A percentile compares a stretch with the other conserved stretches of the same genome.
Conservation (phyloP, 176 grass and related monocot genomes). For the Hordeum marinum region DNA sequence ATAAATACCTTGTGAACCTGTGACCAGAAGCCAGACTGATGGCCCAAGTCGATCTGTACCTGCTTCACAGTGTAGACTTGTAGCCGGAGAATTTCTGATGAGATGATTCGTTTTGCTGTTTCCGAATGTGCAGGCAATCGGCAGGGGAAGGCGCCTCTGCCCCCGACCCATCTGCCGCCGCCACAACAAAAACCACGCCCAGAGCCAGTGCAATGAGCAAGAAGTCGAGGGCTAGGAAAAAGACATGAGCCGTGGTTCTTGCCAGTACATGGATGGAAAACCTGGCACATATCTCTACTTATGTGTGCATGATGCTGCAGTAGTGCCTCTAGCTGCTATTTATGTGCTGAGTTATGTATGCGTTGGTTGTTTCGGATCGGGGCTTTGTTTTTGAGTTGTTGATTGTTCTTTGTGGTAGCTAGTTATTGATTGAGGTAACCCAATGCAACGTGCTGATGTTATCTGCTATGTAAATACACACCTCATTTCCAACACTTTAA, state of each 20-base stretch:
- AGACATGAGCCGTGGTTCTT: neutral
- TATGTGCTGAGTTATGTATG: neutral
- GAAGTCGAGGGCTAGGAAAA: conserved; percentile 10
- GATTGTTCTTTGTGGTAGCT: too few relatives aligned
- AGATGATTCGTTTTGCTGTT: neutral
- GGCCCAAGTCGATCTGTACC: neutral
- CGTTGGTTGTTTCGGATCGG: neutral
- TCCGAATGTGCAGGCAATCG: neutral
- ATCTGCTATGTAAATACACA: neutral
- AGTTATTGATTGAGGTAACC: too few relatives aligned
- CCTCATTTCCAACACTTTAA: neutral
- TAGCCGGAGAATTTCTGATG: neutral
- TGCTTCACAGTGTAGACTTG: neutral
- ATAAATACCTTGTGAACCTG: neutral
- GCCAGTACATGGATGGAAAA: neutral
- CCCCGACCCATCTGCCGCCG: neutral
- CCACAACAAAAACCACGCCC: neutral
- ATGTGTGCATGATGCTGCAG: neutral
- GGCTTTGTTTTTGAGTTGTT: too few relatives aligned
- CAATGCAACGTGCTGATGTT: neutral
- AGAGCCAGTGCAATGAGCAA: conserved; percentile 9
- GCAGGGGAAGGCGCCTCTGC: neutral
- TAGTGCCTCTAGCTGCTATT: neutral
- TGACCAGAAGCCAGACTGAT: neutral
- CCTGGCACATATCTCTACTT: neutral